Conservation (phyloP, 2,329 filamentous ascomycete species). For the Camillea tinctor region DNA sequence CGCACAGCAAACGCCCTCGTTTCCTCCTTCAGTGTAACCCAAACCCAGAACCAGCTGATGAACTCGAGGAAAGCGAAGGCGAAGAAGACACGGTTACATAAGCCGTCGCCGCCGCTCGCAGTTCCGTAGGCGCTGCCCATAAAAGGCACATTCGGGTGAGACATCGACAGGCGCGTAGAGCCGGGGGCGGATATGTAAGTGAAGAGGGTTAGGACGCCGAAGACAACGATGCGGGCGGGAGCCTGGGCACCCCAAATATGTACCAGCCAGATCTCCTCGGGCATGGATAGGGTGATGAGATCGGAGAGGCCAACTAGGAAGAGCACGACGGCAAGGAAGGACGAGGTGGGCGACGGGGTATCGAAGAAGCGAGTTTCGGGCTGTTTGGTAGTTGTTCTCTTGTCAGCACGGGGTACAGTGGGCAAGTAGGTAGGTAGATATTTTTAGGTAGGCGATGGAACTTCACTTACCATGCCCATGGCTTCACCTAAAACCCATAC, state of each 20-base stretch:
- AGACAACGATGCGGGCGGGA: constrained; percentile 52
- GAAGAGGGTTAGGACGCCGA: constrained; percentile 53
- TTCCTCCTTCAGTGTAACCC: constrained; percentile 69
- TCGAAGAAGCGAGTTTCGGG: constrained; percentile 67
- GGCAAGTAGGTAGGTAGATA: neutral
- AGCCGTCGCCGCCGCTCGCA: constrained; percentile 55
- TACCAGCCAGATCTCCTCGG: constrained; percentile 62
- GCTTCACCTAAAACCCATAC: constrained; percentile 81
- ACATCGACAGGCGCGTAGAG: constrained; percentile 31
- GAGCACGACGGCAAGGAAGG: constrained; percentile 69
- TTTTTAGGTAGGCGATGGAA: constrained; percentile 1
- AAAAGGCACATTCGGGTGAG: constrained; percentile 35
- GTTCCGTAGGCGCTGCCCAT: constrained; percentile 38
- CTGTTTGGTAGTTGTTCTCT: constrained; percentile 36
- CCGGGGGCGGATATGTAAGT: constrained; percentile 44
- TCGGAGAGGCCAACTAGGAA: constrained; percentile 61
- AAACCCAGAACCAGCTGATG: constrained; percentile 84
- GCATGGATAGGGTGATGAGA: constrained; percentile 63
- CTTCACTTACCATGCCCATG: constrained; percentile 68
- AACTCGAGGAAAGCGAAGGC: constrained; percentile 83
- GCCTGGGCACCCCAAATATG: constrained; percentile 68
- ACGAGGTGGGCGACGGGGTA: constrained; percentile 66
- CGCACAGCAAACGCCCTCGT: constrained; percentile 39
- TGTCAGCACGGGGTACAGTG: constrained; percentile 2
- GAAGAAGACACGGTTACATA: constrained; percentile 85